Conservation (phyloP, 164 flowering plant species). For the Chimonanthus salicifolius region DNA sequence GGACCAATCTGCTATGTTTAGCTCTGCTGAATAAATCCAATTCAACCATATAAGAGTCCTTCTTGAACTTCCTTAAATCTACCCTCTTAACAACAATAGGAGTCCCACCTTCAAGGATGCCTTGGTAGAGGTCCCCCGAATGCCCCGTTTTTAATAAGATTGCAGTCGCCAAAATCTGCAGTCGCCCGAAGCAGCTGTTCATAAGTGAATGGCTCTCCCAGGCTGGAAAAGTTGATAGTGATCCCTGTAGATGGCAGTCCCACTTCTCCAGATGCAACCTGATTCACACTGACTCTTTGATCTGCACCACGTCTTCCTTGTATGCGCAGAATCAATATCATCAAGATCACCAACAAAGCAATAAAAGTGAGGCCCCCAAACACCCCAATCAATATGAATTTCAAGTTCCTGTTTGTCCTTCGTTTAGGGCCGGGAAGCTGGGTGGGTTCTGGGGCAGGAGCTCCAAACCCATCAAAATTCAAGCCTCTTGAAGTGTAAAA, state of each 20-base stretch:
- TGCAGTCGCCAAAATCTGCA: conserved; percentile 57
- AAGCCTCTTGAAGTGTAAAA: conserved; percentile 57
- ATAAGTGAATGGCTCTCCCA: conserved; percentile 71
- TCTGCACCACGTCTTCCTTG: conserved; percentile 23
- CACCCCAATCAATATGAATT: conserved; percentile 54
- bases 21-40: conserved; percentile 64
- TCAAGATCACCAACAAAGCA: conserved; percentile 31
- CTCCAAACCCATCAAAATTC: conserved; percentile 65
- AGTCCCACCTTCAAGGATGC: conserved; percentile 59
- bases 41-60: conserved; percentile 55
- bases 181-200: conserved; percentile 74
- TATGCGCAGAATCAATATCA: conserved; percentile 30
- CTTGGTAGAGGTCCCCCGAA: conserved; percentile 77
- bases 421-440: conserved; percentile 16
- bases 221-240: conserved; percentile 42
- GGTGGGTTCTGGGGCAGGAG: conserved; percentile 25
- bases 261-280: conserved; percentile 36
- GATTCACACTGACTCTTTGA: conserved; percentile 44
- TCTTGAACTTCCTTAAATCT: conserved; percentile 40
- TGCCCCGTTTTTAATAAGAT: conserved; percentile 88
- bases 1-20: conserved; percentile 74
- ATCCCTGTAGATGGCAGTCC: conserved; percentile 29
- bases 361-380: conserved; percentile 67
- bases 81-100: conserved; percentile 63
- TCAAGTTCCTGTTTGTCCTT: conserved; percentile 30